Base-by-base conservation (phyloP, 805 yeast genomes). In the Candida stauntonica region DNA sequence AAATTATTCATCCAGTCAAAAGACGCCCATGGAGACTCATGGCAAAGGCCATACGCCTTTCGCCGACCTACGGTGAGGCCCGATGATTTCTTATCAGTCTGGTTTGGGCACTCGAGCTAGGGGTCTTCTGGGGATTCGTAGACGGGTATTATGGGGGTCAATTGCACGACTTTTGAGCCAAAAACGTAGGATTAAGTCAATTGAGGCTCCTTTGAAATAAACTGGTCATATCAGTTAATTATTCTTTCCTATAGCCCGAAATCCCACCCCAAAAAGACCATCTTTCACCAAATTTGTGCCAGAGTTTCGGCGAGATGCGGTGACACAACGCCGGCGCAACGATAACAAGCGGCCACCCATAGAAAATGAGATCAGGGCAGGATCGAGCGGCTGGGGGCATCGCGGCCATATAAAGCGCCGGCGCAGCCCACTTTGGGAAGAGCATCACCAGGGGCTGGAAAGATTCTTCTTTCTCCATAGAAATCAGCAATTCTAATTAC, bases 271-370 rank as follows among this genome's bases (percentile, higher is more conserved):
- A 21, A 21, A 21, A 7, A 21, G 9, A 21, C 24, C 7, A 7
- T 11, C 24, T 7, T 8, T 21, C 9, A 11, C 9, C 18, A 4
- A 6, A 5, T 7, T n/a, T 8, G 9, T 19, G 20, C 21, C 29
- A 29, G 26, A 17, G 14, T 34, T 38, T 40, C 44, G 44, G 44
- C 44, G 44, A 40, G 44, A 39, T 40, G 44, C 44, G 44, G 29
- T 39, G 39, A 35, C 39, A 34, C 39, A 35, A 39, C 41, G 36
- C 39, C 38, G 39, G 36, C 31, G 30, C 14, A 12, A 7, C 39
- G 44, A 40, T 40, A 40, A 33, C 37, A 26, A 21, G 23, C 30
- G 41, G 37, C 34, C 30, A 4, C 27, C 19, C 7, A 7, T 21
- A 21, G 9, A 21, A 21, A 21, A 11, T 11, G 11, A 21, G 24